phyloP scores from a whole-genome alignment of 1,284 basidiomycete species.

The Wolfiporia cocos region DNA sequence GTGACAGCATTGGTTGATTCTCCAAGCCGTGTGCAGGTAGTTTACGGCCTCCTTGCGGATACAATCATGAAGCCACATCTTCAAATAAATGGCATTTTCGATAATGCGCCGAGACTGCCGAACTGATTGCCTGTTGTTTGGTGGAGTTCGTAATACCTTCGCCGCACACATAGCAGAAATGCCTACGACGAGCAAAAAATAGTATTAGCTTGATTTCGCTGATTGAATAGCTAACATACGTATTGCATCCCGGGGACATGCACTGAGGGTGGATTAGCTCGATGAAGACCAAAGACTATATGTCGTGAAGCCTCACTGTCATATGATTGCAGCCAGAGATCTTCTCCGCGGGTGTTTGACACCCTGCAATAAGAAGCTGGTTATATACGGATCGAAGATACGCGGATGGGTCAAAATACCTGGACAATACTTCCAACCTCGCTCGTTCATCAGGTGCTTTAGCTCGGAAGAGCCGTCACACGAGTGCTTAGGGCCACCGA shows the following conservation, averaged over 20 bases:
- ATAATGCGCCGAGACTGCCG: constrained; percentile 41
- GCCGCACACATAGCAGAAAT: constrained; percentile 51
- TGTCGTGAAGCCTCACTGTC: constrained; percentile 36
- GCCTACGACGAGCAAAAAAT: background rate
- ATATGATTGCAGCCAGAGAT: constrained; percentile 58
- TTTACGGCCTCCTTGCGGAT: too few relatives aligned
- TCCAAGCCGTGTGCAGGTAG: background rate
- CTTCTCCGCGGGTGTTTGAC: constrained; percentile 54
- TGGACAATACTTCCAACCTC: constrained; percentile 55
- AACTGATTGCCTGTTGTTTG: constrained; percentile 33
- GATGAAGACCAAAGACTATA: background rate
- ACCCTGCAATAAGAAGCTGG: constrained; percentile 33
- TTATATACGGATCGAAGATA: background rate
- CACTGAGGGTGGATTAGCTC: constrained; percentile 32
- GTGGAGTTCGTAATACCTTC: constrained; percentile 43
- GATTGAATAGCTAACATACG: constrained; percentile 26
- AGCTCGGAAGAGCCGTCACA: constrained; percentile 52
- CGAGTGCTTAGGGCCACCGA: constrained; percentile 37
- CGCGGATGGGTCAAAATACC: constrained; percentile 26
- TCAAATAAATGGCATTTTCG: constrained; percentile 37
- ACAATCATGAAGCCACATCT: too few relatives aligned
- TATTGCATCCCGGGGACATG: constrained; percentile 50
- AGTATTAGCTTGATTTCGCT: background rate
- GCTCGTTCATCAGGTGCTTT: constrained; percentile 41
- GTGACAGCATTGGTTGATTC: background rate